Percentiles rank a stretch among this genome's conserved stretches.
Evolutionary conservation across 1,284 basidiomycete species (phyloP).

Genomic region (Sphaerobolus stellatus): DNA sequence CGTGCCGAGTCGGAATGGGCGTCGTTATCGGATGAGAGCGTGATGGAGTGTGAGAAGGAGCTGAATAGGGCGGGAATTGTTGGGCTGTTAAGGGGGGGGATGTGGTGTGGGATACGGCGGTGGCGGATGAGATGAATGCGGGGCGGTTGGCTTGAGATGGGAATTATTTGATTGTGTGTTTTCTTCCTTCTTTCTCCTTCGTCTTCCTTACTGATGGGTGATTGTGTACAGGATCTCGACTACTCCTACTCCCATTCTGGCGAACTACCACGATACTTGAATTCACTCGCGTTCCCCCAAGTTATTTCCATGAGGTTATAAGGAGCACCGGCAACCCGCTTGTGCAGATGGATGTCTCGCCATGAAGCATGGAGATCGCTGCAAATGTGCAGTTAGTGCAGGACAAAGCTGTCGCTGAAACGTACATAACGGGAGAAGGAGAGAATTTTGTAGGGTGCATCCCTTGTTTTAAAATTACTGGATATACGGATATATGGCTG

Average conservation of each 20-base stretch:
- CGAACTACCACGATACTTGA: constrained; percentile 73
- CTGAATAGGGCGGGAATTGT: constrained; percentile 61
- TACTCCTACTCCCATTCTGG: constrained; percentile 72
- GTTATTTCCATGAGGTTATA: constrained; percentile 81
- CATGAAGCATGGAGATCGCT: constrained; percentile 74
- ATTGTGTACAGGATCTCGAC: constrained; percentile 63
- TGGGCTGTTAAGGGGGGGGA: constrained; percentile 65
- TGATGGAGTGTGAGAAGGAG: constrained; percentile 77
- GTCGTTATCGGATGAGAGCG: constrained; percentile 76
- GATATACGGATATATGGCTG: no score
- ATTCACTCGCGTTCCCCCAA: constrained; percentile 76
- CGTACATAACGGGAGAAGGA: constrained; percentile 65
- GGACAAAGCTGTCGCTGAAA: constrained; percentile 72
- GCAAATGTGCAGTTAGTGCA: constrained; percentile 71
- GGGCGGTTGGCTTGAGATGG: constrained; percentile 81
- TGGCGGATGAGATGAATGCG: constrained; percentile 78
- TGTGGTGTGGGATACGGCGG: constrained; percentile 79
- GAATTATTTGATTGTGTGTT: constrained; percentile 70
- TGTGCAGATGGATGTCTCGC: constrained; percentile 66
- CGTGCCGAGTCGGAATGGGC: constrained; percentile 79
- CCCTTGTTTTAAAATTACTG: no score
- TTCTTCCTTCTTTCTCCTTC: constrained; percentile 6
- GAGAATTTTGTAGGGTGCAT: no score
- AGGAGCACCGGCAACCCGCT: constrained; percentile 68
- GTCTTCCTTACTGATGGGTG: constrained; percentile 7